A percentile compares a stretch with the other conserved stretches of the same genome.
These are phyloP conservation scores for Ceratobasidium sp. DNA, from an alignment of 1,284 basidiomycete genomes.

Conservation along the genomic window DNA sequence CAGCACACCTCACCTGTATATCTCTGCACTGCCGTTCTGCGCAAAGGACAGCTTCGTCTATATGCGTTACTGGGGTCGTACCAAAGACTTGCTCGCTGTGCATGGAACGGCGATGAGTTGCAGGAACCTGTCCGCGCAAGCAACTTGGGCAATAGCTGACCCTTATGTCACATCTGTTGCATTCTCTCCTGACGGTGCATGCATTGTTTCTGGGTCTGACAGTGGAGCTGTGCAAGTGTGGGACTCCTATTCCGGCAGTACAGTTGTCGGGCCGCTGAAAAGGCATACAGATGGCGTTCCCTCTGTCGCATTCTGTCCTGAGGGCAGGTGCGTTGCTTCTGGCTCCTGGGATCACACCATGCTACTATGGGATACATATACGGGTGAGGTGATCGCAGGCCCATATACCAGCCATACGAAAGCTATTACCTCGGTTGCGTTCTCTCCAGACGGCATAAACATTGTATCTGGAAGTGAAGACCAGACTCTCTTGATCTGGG, in stretches of 20 bases:
- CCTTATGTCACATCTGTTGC: constrained; percentile 1
- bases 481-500: constrained; percentile 21
- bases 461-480: constrained; percentile 28
- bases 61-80: too few relatives aligned
- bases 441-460: constrained; percentile 8
- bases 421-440: constrained; percentile 5
- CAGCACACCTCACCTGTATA: too few relatives aligned
- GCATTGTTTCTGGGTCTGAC: constrained; percentile 10
- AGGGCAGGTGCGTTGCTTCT: constrained; percentile 6
- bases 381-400: neutral
- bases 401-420: neutral
- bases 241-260: neutral
- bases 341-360: neutral
- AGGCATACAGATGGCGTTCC: neutral
- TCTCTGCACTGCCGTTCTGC: too few relatives aligned
- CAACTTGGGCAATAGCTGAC: too few relatives aligned
- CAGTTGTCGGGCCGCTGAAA: neutral
- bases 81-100: too few relatives aligned
- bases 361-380: constrained; percentile 5
- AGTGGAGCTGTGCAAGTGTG: constrained; percentile 35
- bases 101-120: too few relatives aligned
- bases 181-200: neutral
- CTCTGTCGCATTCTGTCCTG: neutral
- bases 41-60: too few relatives aligned
- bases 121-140: too few relatives aligned